Conservation (phyloP, 2,329 filamentous ascomycete genomes). For the Fusarium tjaetaba region DNA sequence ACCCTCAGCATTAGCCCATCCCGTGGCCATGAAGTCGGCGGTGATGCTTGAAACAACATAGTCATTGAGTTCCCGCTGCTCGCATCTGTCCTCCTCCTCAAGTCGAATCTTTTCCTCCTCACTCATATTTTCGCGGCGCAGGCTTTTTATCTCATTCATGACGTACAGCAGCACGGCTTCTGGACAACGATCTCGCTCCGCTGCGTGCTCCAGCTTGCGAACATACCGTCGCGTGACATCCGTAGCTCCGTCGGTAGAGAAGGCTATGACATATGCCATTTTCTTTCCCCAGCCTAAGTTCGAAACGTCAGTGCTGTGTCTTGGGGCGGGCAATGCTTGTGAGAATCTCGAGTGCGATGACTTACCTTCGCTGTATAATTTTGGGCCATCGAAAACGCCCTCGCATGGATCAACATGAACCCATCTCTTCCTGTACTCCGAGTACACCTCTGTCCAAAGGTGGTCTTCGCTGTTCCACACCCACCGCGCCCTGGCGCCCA, state of each 20-base stretch:
- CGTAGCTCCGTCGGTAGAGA: not conserved
- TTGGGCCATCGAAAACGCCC: not conserved
- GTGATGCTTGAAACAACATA: not conserved
- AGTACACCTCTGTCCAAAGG: not conserved
- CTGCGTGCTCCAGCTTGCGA: not conserved
- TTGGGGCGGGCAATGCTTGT: not conserved
- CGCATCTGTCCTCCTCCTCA: not conserved
- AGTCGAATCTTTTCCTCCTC: not conserved
- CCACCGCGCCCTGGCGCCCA: not conserved
- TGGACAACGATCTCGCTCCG: not conserved
- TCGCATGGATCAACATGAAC: not conserved
- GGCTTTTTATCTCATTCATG: not conserved
- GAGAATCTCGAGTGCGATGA: not conserved
- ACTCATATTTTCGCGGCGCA: not conserved
- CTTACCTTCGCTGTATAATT: not conserved
- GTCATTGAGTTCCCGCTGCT: not conserved
- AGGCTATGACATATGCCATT: not conserved
- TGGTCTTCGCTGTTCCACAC: not conserved
- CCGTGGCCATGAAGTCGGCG: not conserved
- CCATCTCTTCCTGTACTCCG: not conserved
- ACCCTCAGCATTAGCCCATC: not conserved
- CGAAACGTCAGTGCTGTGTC: not conserved
- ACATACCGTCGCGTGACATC: not conserved
- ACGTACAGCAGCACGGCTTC: not conserved
- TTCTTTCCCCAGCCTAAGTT: rapidly evolving